phyloP scores from a whole-genome alignment of 768 basidiomycete species.

The Aureoboletus auriporus region DNA sequence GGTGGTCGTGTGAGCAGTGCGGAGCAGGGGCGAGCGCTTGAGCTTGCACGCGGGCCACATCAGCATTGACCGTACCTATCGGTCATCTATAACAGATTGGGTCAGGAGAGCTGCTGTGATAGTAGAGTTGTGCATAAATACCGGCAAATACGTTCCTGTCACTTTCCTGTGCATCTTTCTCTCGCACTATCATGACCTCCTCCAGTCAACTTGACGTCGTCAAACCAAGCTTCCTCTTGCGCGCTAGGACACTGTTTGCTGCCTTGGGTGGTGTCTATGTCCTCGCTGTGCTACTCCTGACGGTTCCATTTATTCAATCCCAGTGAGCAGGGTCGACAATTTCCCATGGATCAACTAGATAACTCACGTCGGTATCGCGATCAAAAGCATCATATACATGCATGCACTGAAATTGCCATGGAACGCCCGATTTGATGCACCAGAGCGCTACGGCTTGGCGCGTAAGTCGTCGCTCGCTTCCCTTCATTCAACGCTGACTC shows the following conservation, averaged over 20 bases:
- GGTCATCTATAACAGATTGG: constrained; percentile 5
- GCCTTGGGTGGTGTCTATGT: constrained; percentile 53
- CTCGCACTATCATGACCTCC: constrained; percentile 11
- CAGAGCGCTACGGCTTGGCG: constrained; percentile 78
- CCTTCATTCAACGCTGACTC: not conserved
- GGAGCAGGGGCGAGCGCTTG: too few species aligned
- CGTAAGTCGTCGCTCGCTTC: constrained; percentile 43
- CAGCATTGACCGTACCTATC: not conserved
- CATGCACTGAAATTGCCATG: constrained; percentile 64
- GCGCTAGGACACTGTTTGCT: constrained; percentile 31
- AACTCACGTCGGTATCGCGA: constrained; percentile 18
- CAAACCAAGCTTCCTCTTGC: constrained; percentile 18
- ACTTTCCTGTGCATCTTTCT: not conserved
- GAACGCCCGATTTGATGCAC: constrained; percentile 57
- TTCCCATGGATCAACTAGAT: constrained; percentile 12
- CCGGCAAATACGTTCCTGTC: constrained; percentile 7
- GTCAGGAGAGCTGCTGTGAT: too few species aligned
- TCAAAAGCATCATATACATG: constrained; percentile 53
- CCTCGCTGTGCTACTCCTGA: constrained; percentile 46
- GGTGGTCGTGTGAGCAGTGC: constrained; percentile 12
- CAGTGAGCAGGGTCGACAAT: constrained; percentile 44
- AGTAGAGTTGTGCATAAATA: constrained; percentile 12
- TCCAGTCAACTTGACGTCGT: not conserved
- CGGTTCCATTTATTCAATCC: constrained; percentile 62
- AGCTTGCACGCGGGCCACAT: too few species aligned